Percentiles rank a stretch among this genome's conserved stretches.
Conservation (phyloP, 2,329 filamentous ascomycete species). For the Fusarium floridanum region DNA sequence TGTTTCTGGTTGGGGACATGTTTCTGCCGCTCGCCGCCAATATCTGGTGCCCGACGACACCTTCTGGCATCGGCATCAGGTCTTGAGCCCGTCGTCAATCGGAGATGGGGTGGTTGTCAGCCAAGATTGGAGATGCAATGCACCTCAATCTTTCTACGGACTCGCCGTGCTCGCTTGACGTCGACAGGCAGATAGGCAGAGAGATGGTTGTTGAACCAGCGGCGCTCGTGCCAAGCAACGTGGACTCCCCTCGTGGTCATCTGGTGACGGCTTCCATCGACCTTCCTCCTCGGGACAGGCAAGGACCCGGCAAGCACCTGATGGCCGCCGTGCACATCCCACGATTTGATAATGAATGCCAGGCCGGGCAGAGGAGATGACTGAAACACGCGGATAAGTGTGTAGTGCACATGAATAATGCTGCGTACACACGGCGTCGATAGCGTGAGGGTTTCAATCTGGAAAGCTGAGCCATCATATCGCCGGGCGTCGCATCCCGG, state of each 20-base stretch:
- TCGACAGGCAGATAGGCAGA: constrained; percentile 3
- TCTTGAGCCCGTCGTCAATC: constrained; percentile 26
- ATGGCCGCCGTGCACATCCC: constrained; percentile 10
- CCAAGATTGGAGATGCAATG: constrained; percentile 21
- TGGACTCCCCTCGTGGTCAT: constrained; percentile 1
- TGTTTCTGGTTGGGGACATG: constrained; percentile 4
- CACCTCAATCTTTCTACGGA: constrained; percentile 14
- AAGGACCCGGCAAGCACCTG: constrained; percentile 25
- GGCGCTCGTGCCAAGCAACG: constrained; percentile 1
- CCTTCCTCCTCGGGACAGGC: constrained; percentile 26
- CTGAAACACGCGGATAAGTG: constrained; percentile 9
- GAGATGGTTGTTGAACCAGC: constrained; percentile 9
- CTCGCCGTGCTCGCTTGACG: not conserved
- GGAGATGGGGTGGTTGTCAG: constrained; percentile 18
- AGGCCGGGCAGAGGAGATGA: not conserved
- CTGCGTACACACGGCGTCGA: constrained; percentile 7
- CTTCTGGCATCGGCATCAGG: constrained; percentile 5
- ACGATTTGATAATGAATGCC: constrained; percentile 1
- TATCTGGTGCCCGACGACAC: constrained; percentile 9
- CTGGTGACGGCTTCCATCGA: constrained; percentile 38
- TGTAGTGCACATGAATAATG: not conserved
- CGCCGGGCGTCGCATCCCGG: constrained; percentile 19
- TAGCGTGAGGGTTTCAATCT: constrained; percentile 3
- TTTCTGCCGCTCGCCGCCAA: constrained; percentile 10
- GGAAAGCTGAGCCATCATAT: constrained; percentile 33